Percentiles rank a stretch among this genome's conserved stretches.
Conservation (phyloP, 495 filamentous ascomycete species). For the Pyrenopolyporus hunteri region DNA sequence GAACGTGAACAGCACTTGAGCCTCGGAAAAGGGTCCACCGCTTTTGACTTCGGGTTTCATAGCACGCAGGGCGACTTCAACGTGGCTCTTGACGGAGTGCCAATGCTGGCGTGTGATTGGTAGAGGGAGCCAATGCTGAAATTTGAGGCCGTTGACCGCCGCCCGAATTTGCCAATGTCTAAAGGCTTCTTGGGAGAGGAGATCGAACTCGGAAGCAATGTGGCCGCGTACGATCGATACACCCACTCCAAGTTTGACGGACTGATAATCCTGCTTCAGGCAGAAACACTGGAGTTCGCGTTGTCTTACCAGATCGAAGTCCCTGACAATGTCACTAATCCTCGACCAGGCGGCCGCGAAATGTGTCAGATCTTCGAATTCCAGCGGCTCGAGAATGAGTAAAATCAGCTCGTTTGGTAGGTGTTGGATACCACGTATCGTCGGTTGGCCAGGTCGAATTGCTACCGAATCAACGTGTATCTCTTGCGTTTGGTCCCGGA, state of each 20-base stretch:
- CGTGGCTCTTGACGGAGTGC: constrained; percentile 41
- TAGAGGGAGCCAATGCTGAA: constrained; percentile 55
- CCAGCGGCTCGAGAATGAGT: constrained; percentile 45
- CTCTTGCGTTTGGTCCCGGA: neutral
- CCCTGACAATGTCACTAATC: constrained; percentile 43
- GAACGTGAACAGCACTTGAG: constrained; percentile 54
- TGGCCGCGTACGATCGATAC: constrained; percentile 38
- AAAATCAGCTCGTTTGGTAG: constrained; percentile 53
- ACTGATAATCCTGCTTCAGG: constrained; percentile 50
- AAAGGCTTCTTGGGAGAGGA: constrained; percentile 52
- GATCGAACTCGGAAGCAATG: constrained; percentile 57
- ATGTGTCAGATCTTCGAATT: constrained; percentile 46
- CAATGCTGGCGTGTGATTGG: constrained; percentile 57
- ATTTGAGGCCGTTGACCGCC: constrained; percentile 50
- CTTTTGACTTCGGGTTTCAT: constrained; percentile 28
- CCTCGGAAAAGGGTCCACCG: constrained; percentile 14
- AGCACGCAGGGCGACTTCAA: constrained; percentile 15
- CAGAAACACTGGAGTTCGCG: constrained; percentile 60
- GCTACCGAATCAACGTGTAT: neutral
- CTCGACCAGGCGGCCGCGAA: constrained; percentile 48
- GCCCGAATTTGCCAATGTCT: constrained; percentile 35
- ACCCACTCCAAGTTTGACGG: constrained; percentile 53
- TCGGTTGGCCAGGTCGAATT: neutral
- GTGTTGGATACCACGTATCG: constrained; percentile 18
- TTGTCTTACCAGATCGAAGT: constrained; percentile 51